phyloP scores from a whole-genome alignment of 2,329 filamentous ascomycete species.

The Apiospora marii region DNA sequence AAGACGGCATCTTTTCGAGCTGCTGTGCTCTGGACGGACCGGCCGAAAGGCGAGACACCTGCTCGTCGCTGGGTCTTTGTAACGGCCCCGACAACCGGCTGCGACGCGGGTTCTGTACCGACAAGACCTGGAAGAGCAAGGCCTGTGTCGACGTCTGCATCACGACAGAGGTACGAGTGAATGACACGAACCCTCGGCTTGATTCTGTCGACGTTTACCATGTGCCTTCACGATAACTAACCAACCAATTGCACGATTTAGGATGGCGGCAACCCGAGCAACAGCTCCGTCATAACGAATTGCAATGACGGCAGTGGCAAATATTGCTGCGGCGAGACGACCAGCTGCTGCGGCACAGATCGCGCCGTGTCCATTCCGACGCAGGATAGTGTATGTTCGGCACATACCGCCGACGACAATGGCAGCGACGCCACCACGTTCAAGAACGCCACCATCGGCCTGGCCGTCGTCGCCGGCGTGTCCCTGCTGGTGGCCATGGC shows the following conservation, averaged over 20 bases:
- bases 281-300: slow-evolving; percentile 36
- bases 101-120: slow-evolving; percentile 42
- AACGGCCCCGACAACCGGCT: slow-evolving; percentile 34
- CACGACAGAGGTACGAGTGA: slow-evolving; percentile 30
- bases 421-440: slow-evolving; percentile 28
- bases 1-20: slow-evolving; percentile 40
- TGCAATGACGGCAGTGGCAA: slow-evolving; percentile 39
- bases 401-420: slow-evolving; percentile 32
- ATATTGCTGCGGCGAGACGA: slow-evolving; percentile 43
- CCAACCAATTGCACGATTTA: slow-evolving; percentile 3
- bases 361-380: slow-evolving; percentile 35
- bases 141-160: slow-evolving; percentile 42
- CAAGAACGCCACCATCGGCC: slow-evolving; percentile 38
- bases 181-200: background rate
- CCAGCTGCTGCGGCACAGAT: slow-evolving; percentile 40
- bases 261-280: slow-evolving; percentile 38
- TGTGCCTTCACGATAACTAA: background rate
- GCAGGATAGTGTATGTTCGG: slow-evolving; percentile 33
- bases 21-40: slow-evolving; percentile 42
- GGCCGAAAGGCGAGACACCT: slow-evolving; percentile 36
- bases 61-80: slow-evolving; percentile 41
- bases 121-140: slow-evolving; percentile 41
- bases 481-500: slow-evolving; percentile 29
- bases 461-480: slow-evolving; percentile 35
- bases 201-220: background rate